Conservation (phyloP, 129 eudicot species). For the Chrysanthemum seticuspe region DNA sequence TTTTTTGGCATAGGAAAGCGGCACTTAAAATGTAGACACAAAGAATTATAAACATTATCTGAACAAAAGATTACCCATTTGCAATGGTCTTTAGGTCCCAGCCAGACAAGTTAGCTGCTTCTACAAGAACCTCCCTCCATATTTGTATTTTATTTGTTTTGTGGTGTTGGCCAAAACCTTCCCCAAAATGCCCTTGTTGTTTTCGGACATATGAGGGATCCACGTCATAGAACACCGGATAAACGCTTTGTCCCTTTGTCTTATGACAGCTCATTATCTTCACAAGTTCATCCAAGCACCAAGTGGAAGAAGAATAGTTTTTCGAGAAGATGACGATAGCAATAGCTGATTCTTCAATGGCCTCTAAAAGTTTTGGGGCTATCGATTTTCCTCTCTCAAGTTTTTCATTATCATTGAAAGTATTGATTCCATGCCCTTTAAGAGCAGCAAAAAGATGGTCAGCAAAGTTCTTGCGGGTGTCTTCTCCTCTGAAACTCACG, state of each 20-base stretch:
- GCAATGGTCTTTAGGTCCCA: slow-evolving; percentile 14
- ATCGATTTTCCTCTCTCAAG: slow-evolving; percentile 20
- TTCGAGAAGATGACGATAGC: slow-evolving; percentile 12
- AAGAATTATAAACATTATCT: neutral
- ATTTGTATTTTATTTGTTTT: neutral
- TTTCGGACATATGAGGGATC: slow-evolving; percentile 13
- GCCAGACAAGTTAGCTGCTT: slow-evolving; percentile 21
- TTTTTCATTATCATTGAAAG: slow-evolving; percentile 14
- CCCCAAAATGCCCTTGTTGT: slow-evolving; percentile 16
- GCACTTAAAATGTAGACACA: too few species aligned
- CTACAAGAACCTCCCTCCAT: slow-evolving; percentile 19
- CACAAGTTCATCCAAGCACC: slow-evolving; percentile 23
- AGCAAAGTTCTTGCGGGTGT: too few species aligned
- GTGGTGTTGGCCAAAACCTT: neutral
- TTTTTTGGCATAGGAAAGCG: too few species aligned
- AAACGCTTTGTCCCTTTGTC: neutral
- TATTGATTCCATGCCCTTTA: slow-evolving; percentile 13
- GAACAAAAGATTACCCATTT: slow-evolving; percentile 15
- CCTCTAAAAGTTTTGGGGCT: slow-evolving; percentile 20
- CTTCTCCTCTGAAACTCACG: slow-evolving; percentile 16
- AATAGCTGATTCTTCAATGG: slow-evolving; percentile 17
- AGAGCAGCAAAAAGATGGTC: slow-evolving; percentile 7
- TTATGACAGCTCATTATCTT: too few species aligned
- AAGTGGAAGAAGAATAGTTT: slow-evolving; percentile 16
- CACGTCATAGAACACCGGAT: slow-evolving; percentile 5